Evolutionary conservation across 208 protist genomes (phyloP), one percentile per base, ranked within the genome.

Genomic region (Acanthamoeba triangularis): DNA sequence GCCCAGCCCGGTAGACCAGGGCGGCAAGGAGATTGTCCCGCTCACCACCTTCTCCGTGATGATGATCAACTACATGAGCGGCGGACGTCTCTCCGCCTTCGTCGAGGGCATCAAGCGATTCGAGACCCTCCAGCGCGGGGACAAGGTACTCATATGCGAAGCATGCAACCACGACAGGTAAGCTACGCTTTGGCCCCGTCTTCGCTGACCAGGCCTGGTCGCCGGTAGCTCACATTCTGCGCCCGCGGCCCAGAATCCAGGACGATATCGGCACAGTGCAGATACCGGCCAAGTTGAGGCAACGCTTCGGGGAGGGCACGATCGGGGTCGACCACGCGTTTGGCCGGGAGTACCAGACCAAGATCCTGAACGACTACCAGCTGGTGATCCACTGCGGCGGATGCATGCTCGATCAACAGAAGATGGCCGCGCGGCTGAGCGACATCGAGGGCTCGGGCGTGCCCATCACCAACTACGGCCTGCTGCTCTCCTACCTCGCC

Each of bases 241-340:
- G 18, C 54, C 1, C 5, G 6, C 54, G 18, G 7, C 16, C 25
- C 59, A 61, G 97, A 47, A 97, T 97, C 69, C 67, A 63, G 28
- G 95, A 97, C 82, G 97, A 97, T 33, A 97, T 97, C 41, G 96
- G 96, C 18, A 97, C 96, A 13, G 90, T 96, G 35, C 97, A 97
- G 78, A 90, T 97, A 25, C 97, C 97, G 41, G 78, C 52, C 28
- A 95, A 94, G 59, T 54, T 97, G 35, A 94, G 95, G 44, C 88
- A 93, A 47, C 65, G 54, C n/a, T 97, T 84, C 25, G 95, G 96
- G 10, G 56, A 80, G 44, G 95, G 35, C 20, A 49, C 20, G 0
- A 94, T 97, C 10, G 33, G 95, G 61, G 95, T 97, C 28, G 97
- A 97, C 54, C 95, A 95, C 95, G 95, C 87, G 33, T 97, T 97